Conservation (phyloP, 2,329 filamentous ascomycete species). For the Fusarium nurragi region DNA sequence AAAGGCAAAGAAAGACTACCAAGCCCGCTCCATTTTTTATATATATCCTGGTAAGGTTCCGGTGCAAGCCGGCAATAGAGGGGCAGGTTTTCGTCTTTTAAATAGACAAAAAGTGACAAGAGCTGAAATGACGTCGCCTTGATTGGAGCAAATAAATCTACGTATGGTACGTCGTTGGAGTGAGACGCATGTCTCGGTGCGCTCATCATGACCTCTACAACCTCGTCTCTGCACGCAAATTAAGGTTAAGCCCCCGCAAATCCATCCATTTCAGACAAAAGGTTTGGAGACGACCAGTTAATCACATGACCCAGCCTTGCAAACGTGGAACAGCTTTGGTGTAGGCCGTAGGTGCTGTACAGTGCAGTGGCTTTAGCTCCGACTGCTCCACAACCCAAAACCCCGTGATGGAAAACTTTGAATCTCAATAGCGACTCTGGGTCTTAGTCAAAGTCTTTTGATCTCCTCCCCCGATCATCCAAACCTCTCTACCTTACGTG, state of each 20-base stretch:
- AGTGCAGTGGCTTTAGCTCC: slow-evolving; percentile 8
- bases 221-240: neutral
- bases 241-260: slow-evolving; percentile 26
- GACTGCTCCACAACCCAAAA: slow-evolving; percentile 38
- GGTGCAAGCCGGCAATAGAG: slow-evolving; percentile 41
- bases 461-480: neutral
- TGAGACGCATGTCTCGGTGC: neutral
- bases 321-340: neutral
- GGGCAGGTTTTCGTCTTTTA: slow-evolving; percentile 23
- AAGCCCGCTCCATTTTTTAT: slow-evolving; percentile 38
- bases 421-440: slow-evolving; percentile 23
- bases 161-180: slow-evolving; percentile 3
- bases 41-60: slow-evolving; percentile 37
- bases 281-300: slow-evolving; percentile 1
- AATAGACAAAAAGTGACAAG: slow-evolving; percentile 2
- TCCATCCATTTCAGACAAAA: slow-evolving; percentile 6
- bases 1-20: slow-evolving; percentile 22
- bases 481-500: neutral
- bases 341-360: neutral
- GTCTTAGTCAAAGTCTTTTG: slow-evolving; percentile 32
- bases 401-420: slow-evolving; percentile 43
- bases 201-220: slow-evolving; percentile 30
- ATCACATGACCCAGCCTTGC: slow-evolving; percentile 39
- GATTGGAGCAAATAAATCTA: neutral
- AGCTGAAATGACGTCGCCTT: slow-evolving; percentile 35